Conservation (phyloP, 306 rosid species). For the Fagus crenata region DNA sequence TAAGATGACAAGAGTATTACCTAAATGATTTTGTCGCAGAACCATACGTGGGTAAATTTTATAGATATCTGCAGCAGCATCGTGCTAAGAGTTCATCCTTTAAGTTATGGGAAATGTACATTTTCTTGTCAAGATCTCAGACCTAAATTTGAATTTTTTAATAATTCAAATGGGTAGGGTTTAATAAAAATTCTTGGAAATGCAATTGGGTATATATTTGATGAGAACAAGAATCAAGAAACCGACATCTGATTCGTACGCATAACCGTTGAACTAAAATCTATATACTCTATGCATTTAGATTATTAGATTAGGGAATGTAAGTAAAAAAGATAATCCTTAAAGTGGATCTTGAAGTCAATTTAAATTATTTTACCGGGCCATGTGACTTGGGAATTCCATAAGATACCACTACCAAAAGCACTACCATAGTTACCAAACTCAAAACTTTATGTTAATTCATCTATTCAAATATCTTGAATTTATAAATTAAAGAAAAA, state of each 20-base stretch:
- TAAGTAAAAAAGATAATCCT: background rate
- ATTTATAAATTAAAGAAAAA: too few relatives aligned
- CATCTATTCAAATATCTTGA: too few relatives aligned
- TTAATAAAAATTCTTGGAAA: background rate
- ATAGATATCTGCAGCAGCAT: background rate
- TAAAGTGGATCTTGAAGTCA: background rate
- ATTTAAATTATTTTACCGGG: too few relatives aligned
- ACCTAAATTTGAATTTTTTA: slow-evolving; percentile 10
- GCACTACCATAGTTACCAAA: too few relatives aligned
- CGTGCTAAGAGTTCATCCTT: background rate
- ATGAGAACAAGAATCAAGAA: background rate
- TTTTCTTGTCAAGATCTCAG: background rate
- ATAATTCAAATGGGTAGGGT: background rate
- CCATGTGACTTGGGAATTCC: too few relatives aligned
- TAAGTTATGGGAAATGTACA: slow-evolving; percentile 18
- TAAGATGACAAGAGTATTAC: background rate
- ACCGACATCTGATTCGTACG: background rate
- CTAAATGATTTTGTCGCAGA: background rate
- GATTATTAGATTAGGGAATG: background rate
- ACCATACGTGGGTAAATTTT: background rate
- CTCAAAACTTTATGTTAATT: too few relatives aligned
- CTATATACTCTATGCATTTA: background rate
- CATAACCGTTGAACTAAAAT: background rate
- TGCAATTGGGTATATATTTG: background rate
- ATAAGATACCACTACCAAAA: too few relatives aligned